phyloP scores from a whole-genome alignment of 2,329 filamentous ascomycete genomes.

The Fusarium virguliforme region DNA sequence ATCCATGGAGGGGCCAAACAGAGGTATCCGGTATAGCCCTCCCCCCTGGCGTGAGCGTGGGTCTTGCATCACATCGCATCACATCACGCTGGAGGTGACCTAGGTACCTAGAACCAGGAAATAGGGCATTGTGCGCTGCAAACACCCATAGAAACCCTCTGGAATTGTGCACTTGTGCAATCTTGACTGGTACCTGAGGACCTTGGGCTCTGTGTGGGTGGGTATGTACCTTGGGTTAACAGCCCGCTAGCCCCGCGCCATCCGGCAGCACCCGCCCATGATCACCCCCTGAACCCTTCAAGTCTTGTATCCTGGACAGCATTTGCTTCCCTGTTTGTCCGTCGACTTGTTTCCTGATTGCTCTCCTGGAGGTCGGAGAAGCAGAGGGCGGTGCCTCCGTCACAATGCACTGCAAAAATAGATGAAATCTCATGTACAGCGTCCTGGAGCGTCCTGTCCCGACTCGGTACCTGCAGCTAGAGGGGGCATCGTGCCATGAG shows the following conservation, averaged over 20 bases:
- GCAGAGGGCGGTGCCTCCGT: background rate
- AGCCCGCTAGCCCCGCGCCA: constrained; percentile 46
- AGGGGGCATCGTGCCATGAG: constrained; percentile 38
- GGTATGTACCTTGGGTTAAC: constrained; percentile 30
- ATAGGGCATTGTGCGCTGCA: constrained; percentile 19
- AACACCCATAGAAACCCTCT: constrained; percentile 20
- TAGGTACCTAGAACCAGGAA: constrained; percentile 14
- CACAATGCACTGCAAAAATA: constrained; percentile 4
- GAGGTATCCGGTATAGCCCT: constrained; percentile 22
- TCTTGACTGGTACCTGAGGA: constrained; percentile 25
- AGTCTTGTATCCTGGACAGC: constrained; percentile 28
- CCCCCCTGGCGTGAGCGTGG: constrained; percentile 31
- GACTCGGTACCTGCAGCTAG: constrained; percentile 47
- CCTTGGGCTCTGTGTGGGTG: constrained; percentile 21
- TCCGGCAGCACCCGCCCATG: constrained; percentile 48
- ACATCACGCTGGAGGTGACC: constrained; percentile 30
- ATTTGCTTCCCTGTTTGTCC: constrained; percentile 16
- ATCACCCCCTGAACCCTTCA: constrained; percentile 44
- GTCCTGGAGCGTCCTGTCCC: constrained; percentile 37
- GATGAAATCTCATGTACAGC: constrained; percentile 36
- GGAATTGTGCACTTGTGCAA: constrained; percentile 36
- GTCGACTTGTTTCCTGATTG: constrained; percentile 4
- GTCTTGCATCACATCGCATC: constrained; percentile 36
- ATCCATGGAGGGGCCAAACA: constrained; percentile 25
- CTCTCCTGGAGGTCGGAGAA: background rate